Percentiles rank a stretch among this genome's conserved stretches.
Evolutionary conservation across 2,329 filamentous ascomycete genomes (phyloP).

Genomic region (Pseudogymnoascus sp.): DNA sequence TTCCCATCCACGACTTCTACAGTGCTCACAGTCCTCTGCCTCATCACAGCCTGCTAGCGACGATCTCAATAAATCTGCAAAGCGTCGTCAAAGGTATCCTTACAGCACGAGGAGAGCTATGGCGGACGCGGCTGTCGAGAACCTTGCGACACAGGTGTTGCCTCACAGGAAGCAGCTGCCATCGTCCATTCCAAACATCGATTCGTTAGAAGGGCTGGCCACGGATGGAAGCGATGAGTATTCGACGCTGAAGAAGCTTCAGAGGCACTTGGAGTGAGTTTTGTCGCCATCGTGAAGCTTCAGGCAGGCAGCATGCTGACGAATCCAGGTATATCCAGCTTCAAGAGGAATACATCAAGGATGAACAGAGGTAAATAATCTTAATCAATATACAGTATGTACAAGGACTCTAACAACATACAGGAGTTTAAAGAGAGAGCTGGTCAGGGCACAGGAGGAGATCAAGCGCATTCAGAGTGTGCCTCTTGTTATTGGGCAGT

Average conservation of each 20-base stretch:
- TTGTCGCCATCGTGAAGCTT: background rate
- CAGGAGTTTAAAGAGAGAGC: constrained; percentile 91
- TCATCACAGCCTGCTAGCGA: background rate
- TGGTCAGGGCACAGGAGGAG: constrained; percentile 95
- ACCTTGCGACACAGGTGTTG: constrained; percentile 63
- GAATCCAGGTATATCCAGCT: constrained; percentile 76
- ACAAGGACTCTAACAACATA: constrained; percentile 18
- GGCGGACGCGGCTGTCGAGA: constrained; percentile 85
- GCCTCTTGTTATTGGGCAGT: constrained; percentile 94
- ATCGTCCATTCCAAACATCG: constrained; percentile 80
- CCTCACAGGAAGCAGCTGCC: constrained; percentile 76
- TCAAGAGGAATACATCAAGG: constrained; percentile 99
- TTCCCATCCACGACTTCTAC: background rate
- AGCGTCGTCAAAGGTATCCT: background rate
- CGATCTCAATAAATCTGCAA: background rate
- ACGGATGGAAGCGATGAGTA: constrained; percentile 88
- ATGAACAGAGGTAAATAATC: constrained; percentile 75
- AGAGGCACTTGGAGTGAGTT: constrained; percentile 85
- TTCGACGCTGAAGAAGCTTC: constrained; percentile 89
- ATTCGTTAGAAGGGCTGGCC: constrained; percentile 77
- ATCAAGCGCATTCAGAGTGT: constrained; percentile 99
- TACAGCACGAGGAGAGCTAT: constrained; percentile 41
- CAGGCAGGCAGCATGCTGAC: constrained; percentile 23
- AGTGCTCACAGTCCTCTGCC: background rate
- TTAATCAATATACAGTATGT: background rate